Base-by-base conservation (phyloP, 371 early-diverging fungal genomes). In the Mucor ambiguus region DNA sequence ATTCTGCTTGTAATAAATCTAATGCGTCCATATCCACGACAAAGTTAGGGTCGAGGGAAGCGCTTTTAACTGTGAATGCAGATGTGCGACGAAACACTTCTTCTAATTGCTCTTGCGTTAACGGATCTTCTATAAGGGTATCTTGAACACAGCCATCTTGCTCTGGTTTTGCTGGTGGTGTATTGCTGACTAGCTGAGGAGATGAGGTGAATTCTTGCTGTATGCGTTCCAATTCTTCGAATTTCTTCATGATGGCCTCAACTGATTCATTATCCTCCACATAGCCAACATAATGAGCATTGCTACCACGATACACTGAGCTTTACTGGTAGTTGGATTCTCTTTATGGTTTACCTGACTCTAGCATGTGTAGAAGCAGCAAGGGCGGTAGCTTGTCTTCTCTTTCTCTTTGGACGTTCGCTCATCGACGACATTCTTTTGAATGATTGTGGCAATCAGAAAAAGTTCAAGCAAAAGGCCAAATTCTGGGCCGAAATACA, bases 231-330 rank as follows among this genome's bases (percentile, higher is more conserved):
- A 97, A 86, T 75, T 95, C 96, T 69, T 95, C 93, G 72, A 97
- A 97, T 77, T 97, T 97, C 68, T 93, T 93, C 97, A 97, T 97
- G 63, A 97, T 97, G 7, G 93, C 92, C 63, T 93, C 96, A 8
- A 97, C 91, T 1, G 96, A 95, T 83, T 97, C 97, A 64, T 88
- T 92, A 74, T 97, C 97, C 70, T 96, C 96, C 3, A 96, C 95
- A 67, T 97, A 97, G 29, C 97, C 97, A 32, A 97, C 96, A 85
- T 95, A 97, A 66, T 92, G 90, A 18, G 91, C 88, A 76, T 90
- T 87, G 71, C 95, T 95, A 76, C 10, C 10, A 38, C 0, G 24
- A 52, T 37, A 49, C 18, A 35, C 41, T 24, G 24, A 52, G 52
- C 2, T 20, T 41, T 28, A 8, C 44, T 2, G 26, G 29, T 20